phyloP scores from a whole-genome alignment of 306 rosid species.

The Hippophae tibetana region DNA sequence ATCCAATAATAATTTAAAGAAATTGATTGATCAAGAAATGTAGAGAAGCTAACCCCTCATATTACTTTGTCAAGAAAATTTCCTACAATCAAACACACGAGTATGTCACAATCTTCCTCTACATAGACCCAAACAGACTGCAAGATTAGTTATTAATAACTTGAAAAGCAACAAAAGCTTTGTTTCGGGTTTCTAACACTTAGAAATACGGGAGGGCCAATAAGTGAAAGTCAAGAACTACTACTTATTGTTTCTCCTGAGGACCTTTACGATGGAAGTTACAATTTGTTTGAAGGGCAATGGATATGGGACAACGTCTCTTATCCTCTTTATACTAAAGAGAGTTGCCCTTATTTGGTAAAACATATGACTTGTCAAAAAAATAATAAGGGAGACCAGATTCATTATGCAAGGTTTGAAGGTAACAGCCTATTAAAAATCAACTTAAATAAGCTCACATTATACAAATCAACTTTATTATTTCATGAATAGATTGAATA shows the following conservation, averaged over 20 bases:
- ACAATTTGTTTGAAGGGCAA: conserved; percentile 67
- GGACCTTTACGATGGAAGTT: conserved; percentile 45
- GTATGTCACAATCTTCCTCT: no score
- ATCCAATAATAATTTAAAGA: no score
- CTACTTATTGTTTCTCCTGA: conserved; percentile 35
- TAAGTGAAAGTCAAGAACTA: conserved; percentile 22
- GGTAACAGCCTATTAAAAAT: conserved; percentile 68
- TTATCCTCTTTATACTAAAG: conserved; percentile 59
- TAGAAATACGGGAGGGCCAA: conserved; percentile 22
- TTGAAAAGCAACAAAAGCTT: conserved; percentile 43
- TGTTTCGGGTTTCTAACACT: conserved; percentile 4
- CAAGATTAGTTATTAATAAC: conserved; percentile 44
- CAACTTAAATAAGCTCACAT: no score
- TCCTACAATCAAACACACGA: no score
- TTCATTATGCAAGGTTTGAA: conserved; percentile 74
- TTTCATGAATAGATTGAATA: no score
- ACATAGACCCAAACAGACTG: not conserved
- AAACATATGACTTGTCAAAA: conserved; percentile 73
- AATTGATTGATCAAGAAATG: no score
- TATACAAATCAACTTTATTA: no score
- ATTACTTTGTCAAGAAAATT: no score
- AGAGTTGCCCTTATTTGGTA: conserved; percentile 72
- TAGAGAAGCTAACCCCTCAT: no score
- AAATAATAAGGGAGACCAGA: conserved; percentile 67
- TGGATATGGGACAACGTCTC: conserved; percentile 91